A percentile compares a stretch with the other conserved stretches of the same genome.
Evolutionary conservation across 2,329 filamentous ascomycete species (phyloP).

Genomic region (Scedosporium minutisporum): DNA sequence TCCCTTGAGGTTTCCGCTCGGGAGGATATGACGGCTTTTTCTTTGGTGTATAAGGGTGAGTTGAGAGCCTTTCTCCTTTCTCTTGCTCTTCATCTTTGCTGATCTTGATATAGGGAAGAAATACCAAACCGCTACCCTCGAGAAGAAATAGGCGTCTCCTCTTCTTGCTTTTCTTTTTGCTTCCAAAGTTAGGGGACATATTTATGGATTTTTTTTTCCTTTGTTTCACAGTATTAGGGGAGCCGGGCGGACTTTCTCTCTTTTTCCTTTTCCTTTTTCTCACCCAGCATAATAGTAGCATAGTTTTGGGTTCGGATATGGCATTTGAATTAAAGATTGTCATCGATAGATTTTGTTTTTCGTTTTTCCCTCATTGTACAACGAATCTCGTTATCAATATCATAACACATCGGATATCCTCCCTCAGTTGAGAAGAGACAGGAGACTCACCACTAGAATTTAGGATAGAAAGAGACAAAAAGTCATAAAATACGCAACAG

Average conservation of each 20-base stretch:
- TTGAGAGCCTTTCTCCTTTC: neutral
- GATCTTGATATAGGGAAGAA: neutral
- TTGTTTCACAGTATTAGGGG: too few relatives aligned
- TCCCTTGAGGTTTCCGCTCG: neutral
- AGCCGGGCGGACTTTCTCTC: neutral
- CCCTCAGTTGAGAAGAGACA: too few relatives aligned
- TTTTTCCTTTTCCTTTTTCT: neutral
- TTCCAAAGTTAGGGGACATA: neutral
- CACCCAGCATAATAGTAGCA: neutral
- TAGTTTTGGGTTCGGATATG: neutral
- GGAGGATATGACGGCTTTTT: neutral
- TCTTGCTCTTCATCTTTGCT: neutral
- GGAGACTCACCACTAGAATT: too few relatives aligned
- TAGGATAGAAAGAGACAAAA: too few relatives aligned
- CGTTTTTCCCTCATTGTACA: neutral
- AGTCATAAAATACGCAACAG: neutral
- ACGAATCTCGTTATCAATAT: too few relatives aligned
- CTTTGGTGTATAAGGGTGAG: neutral
- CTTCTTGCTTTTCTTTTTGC: neutral
- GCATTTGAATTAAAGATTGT: neutral
- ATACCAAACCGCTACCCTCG: neutral
- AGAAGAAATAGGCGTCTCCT: neutral
- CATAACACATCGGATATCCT: too few relatives aligned
- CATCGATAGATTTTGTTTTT: neutral
- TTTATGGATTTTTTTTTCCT: too few relatives aligned